Conservation (phyloP, 345 rosid genomes). For the Melaleuca alternifolia region DNA sequence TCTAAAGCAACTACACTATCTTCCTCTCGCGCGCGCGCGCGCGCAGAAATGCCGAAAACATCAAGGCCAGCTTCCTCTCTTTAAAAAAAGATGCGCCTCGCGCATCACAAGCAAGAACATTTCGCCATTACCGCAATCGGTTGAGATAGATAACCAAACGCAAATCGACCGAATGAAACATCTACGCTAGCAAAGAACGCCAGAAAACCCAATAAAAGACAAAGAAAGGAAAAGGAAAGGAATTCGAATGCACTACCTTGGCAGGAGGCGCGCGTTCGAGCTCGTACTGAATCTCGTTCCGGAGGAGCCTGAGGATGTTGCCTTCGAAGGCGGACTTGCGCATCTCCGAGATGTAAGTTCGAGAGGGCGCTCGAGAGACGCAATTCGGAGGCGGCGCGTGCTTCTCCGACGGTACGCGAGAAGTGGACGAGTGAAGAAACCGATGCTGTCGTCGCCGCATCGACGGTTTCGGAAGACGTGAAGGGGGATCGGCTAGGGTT, state of each 20-base stretch:
- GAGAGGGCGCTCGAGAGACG: slow-evolving; percentile 20
- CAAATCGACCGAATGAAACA: not conserved
- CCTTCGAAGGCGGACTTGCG: slow-evolving; percentile 72
- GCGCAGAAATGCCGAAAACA: not conserved
- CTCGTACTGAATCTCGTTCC: slow-evolving; percentile 65
- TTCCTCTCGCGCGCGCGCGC: not conserved
- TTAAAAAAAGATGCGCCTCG: not conserved
- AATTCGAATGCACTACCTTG: slow-evolving; percentile 11
- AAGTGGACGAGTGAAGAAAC: slow-evolving; percentile 1
- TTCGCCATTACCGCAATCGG: not conserved
- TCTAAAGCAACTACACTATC: not conserved
- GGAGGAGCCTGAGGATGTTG: slow-evolving; percentile 45
- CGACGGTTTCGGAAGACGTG: not conserved
- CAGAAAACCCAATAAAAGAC: not conserved
- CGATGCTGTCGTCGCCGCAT: not conserved
- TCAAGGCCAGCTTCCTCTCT: not conserved
- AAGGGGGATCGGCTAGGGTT: not conserved
- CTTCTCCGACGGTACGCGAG: not conserved
- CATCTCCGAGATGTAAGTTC: slow-evolving; percentile 56
- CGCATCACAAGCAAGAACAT: not conserved
- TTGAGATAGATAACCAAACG: no score
- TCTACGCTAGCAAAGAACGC: not conserved
- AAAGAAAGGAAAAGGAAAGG: not conserved
- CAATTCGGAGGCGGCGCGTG: not conserved
- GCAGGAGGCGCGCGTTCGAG: slow-evolving; percentile 38